Base-by-base conservation (phyloP, 306 rosid genomes). In the Benincasa hispida region DNA sequence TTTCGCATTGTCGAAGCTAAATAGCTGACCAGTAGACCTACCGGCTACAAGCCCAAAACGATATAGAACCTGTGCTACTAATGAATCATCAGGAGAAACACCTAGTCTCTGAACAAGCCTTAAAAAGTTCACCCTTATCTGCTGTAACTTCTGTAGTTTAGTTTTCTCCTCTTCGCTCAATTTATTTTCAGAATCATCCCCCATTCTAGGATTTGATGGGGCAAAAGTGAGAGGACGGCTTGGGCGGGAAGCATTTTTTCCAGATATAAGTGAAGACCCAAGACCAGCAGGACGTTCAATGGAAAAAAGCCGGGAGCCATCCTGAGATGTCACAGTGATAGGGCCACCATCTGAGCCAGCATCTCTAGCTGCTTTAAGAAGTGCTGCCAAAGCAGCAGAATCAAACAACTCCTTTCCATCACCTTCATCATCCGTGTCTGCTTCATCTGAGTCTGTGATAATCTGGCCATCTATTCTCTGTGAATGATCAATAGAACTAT, bases 241-340 rank as follows among this genome's bases (percentile, higher is more conserved):
- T 62, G 91, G 82, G 39, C 96, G 87, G 61, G 80, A 27, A 35
- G 90, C 82, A 42, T 91, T 88, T 85, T 88, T 95, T 81, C 85
- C 84, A 51, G 98, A 78, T 60, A 68, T 87, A 25, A 92, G 90
- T 48, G 99, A 90, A 61, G 92, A 76, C 48, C 99, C 99, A 85
- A 95, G 86, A 74, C 99, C 99, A 83, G 98, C 98, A 12, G 99
- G 99, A 35, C 98, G 97, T 87, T 95, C 99, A 7, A 92, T 90
- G 42, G 99, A 92, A 85, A 95, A 95, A 72, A 95, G 97, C 87
- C 88, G 85, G 10, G 98, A 84, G 37, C 98, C 99, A 85, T 95
- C 99, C 69, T 90, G 88, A 76, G 96, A 79, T 69, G 93, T 87
- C 81, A 95, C 80, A 18, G 99, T 89, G 85, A 90, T 87, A 42